These are phyloP conservation scores for Carex cristatella DNA, from an alignment of 176 grass and related monocot genomes.

Conservation along the genomic window DNA sequence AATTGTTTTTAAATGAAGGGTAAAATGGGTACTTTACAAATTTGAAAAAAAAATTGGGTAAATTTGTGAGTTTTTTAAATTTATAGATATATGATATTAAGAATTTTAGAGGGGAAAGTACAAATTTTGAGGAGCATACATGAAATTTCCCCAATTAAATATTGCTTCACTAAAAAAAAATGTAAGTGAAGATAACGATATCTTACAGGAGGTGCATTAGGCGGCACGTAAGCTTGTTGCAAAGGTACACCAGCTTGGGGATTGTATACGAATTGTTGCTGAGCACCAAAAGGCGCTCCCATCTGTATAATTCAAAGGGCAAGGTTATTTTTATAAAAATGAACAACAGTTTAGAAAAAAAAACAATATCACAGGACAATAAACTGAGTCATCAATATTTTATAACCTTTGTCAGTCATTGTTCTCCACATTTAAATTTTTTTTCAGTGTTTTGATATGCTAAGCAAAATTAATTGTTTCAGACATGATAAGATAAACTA, in stretches of 20 bases:
- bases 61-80: too few species aligned
- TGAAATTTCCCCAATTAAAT: not conserved
- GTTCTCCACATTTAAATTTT: not conserved
- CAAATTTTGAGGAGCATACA: too few species aligned
- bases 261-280: conserved; percentile 23
- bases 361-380: not conserved
- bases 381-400: not conserved
- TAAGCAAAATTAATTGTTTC: not conserved
- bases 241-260: conserved; percentile 18
- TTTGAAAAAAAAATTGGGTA: too few species aligned
- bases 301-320: conserved; percentile 8
- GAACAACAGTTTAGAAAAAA: not conserved
- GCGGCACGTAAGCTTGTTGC: conserved; percentile 19
- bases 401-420: not conserved
- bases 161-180: not conserved
- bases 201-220: conserved; percentile 23
- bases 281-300: conserved; percentile 14
- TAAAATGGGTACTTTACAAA: too few species aligned
- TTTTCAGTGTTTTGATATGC: not conserved
- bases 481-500: not conserved
- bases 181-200: not conserved
- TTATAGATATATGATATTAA: too few species aligned
- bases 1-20: too few species aligned
- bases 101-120: too few species aligned
- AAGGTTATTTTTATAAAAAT: not conserved